Percentiles rank a stretch among this genome's conserved stretches.
These are phyloP conservation scores for Pneumocystis sp. DNA, from an alignment of 1,139 yeast species.

Conservation along the genomic window DNA sequence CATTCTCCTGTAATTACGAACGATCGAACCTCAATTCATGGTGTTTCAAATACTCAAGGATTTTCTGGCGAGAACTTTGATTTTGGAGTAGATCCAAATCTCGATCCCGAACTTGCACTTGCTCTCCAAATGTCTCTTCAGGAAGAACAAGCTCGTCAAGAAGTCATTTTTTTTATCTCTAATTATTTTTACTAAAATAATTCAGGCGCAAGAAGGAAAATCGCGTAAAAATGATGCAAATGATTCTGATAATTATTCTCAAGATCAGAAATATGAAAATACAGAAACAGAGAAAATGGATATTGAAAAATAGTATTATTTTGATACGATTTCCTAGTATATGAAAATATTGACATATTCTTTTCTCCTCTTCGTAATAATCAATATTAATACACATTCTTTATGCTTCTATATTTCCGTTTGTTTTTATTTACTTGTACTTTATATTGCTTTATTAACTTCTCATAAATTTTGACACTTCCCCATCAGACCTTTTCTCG, in stretches of 20 bases:
- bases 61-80: conserved; percentile 38
- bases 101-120: conserved; percentile 94
- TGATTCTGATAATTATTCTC: neutral
- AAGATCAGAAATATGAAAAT: conserved; percentile 3
- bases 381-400: neutral
- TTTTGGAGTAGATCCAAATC: conserved; percentile 68
- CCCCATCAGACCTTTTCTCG: neutral
- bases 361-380: neutral
- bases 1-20: conserved; percentile 55
- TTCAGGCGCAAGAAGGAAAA: conserved; percentile 9
- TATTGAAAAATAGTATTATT: neutral
- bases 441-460: neutral
- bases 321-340: neutral
- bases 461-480: neutral
- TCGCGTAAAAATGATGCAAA: conserved; percentile 1
- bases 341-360: neutral
- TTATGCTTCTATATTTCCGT: neutral
- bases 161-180: conserved; percentile 21
- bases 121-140: conserved; percentile 77
- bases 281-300: neutral
- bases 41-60: conserved; percentile 30
- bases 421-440: neutral
- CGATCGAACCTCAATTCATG: conserved; percentile 35
- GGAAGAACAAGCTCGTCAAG: conserved; percentile 69
- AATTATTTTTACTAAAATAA: conserved; percentile 22